phyloP scores from a whole-genome alignment of 257 asterid genomes.

The Craterostigma plantagineum region DNA sequence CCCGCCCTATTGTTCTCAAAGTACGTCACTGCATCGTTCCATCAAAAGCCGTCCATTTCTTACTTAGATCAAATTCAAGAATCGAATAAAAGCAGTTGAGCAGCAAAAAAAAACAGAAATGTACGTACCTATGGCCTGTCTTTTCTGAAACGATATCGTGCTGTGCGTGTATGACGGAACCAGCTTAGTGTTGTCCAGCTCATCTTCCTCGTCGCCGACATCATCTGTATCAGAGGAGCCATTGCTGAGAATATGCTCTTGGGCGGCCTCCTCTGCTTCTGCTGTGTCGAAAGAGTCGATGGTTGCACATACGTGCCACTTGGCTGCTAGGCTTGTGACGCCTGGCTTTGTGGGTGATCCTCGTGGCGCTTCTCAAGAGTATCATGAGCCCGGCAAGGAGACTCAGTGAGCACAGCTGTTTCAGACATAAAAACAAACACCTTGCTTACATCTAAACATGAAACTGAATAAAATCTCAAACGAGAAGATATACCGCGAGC shows the following conservation, averaged over 20 bases:
- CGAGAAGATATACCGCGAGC: conserved; percentile 43
- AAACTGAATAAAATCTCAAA: not conserved
- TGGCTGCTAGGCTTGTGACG: conserved; percentile 82
- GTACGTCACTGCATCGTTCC: conserved; percentile 48
- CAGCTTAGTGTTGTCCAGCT: conserved; percentile 50
- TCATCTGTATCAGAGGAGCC: conserved; percentile 45
- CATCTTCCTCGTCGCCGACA: conserved; percentile 93
- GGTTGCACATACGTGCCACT: conserved; percentile 92
- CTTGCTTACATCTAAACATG: too few relatives aligned
- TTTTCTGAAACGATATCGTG: conserved; percentile 80
- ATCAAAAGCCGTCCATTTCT: not conserved
- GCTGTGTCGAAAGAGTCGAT: conserved; percentile 47
- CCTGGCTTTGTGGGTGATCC: conserved; percentile 86
- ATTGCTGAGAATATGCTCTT: conserved; percentile 15
- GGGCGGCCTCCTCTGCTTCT: conserved; percentile 17
- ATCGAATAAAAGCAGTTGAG: not conserved
- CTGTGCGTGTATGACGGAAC: conserved; percentile 40
- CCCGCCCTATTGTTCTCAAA: conserved; percentile 89
- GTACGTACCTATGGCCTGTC: conserved; percentile 82
- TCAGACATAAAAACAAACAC: conserved; percentile 1
- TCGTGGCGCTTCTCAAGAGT: conserved; percentile 60
- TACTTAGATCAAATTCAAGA: not conserved
- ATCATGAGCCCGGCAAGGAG: conserved; percentile 76
- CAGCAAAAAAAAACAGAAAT: too few relatives aligned
- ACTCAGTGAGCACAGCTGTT: conserved; percentile 69